phyloP scores from a whole-genome alignment of 2,329 filamentous ascomycete genomes.

The Xylaria sp. region DNA sequence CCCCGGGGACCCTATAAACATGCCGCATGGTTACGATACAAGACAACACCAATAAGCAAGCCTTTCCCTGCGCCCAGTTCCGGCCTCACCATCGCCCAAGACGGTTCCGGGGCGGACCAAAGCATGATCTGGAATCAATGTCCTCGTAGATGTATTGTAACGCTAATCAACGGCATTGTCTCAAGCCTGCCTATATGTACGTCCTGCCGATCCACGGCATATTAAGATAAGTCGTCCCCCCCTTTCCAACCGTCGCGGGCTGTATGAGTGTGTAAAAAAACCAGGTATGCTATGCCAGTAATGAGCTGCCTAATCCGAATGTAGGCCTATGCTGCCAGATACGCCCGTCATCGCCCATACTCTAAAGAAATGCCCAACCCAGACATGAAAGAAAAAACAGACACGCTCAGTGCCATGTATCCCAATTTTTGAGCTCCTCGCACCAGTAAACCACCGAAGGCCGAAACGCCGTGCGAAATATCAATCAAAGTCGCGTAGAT shows the following conservation, averaged over 20 bases:
- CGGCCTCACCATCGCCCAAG: too few species aligned
- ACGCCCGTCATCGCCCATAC: conserved; percentile 12
- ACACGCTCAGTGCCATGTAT: conserved; percentile 19
- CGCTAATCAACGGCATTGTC: conserved; percentile 3
- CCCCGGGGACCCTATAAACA: too few species aligned
- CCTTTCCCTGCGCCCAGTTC: too few species aligned
- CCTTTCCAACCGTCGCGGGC: not conserved
- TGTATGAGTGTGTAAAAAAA: not conserved
- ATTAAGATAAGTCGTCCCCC: conserved; percentile 3
- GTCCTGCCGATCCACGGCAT: not conserved
- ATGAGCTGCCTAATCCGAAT: conserved; percentile 15
- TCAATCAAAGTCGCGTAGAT: not conserved
- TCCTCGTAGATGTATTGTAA: conserved; percentile 7
- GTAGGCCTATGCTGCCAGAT: conserved; percentile 22
- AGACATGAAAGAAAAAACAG: conserved; percentile 3
- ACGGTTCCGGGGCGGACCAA: too few species aligned
- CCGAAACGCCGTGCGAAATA: conserved; percentile 19
- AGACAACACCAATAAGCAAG: not conserved
- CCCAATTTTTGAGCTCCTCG: conserved; percentile 23
- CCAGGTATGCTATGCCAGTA: conserved; percentile 20
- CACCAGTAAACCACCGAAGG: conserved; percentile 1
- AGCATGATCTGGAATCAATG: not conserved
- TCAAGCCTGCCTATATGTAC: conserved; percentile 18
- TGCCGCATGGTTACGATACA: too few species aligned
- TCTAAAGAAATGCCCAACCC: conserved; percentile 18